A percentile compares a stretch with the other conserved stretches of the same genome.
Conservation (phyloP, 2,329 filamentous ascomycete species). For the Zarea fungicola region DNA sequence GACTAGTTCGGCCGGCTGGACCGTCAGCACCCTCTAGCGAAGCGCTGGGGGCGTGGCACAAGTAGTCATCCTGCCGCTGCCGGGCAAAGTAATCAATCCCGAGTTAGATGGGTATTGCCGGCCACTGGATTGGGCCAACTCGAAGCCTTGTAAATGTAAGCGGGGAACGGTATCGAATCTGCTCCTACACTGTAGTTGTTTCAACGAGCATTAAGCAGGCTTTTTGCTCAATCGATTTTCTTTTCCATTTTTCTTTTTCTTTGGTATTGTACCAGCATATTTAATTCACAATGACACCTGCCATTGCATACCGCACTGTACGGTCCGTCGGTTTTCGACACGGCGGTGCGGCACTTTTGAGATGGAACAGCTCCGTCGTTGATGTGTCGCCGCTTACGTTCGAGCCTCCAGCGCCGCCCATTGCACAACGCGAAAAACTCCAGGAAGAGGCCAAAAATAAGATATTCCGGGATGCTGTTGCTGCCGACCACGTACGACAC, state of each 20-base stretch:
- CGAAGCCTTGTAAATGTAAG: conserved; percentile 13
- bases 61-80: neutral
- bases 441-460: conserved; percentile 15
- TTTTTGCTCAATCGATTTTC: too few species aligned
- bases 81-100: neutral
- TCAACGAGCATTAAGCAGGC: neutral
- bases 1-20: too few species aligned
- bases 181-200: neutral
- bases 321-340: conserved; percentile 7
- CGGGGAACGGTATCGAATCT: neutral
- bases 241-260: neutral
- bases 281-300: conserved; percentile 4
- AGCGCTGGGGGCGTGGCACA: too few species aligned
- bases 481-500: conserved; percentile 57
- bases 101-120: conserved; percentile 6
- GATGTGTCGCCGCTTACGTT: conserved; percentile 12
- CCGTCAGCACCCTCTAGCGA: too few species aligned
- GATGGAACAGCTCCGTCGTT: conserved; percentile 13
- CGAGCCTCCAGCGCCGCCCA: conserved; percentile 8
- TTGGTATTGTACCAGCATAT: neutral
- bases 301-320: conserved; percentile 8
- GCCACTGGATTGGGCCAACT: too few species aligned
- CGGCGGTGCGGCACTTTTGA: conserved; percentile 11
- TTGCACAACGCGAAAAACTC: neutral
- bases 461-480: conserved; percentile 48